Base-by-base conservation (phyloP, 176 grass and related monocot genomes). In the Paspalum notatum region DNA sequence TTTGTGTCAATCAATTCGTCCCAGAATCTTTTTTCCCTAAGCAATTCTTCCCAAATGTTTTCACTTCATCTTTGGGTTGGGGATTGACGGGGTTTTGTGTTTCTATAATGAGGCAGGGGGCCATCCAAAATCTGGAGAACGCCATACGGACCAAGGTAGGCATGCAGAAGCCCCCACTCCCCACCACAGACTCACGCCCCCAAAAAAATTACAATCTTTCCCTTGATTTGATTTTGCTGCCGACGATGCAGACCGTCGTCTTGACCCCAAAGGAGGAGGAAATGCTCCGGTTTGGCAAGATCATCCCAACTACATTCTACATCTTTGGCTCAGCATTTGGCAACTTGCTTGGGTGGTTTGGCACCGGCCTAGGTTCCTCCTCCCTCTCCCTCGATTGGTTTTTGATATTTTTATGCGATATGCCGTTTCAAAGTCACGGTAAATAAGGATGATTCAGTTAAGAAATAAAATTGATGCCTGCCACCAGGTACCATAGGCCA, bases 131-230 rank as follows among this genome's bases (percentile, higher is more conserved):
- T 66, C 63, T 66, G 63, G 39, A 66, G 39, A 12, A 66, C 63
- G 18, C 39, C 63, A n/a, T 66, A 39, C 18, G 63, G 39, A 66
- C 63, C 18, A 66, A 66, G 63, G 63, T 66, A 43, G 40, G 39
- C 18, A 38, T 42, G 9, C 17, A 39, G 20, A 17, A 66, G n/a
- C 20, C 39, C 39, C 63, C 38, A 6, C 15, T 20, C 2, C 38
- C 20, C 1, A 14, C 62, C 37, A 18, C 37, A n/a, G n/a, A n/a
- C n/a, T n/a, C n/a, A 9, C 17, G 13, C 22, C 21, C 52, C 62
- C 38, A 41, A 66, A 37, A 63, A 63, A 15, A 66, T 41, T 39
- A 21, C 2, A 43, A n/a, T 42, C 27, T 39, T 40, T 38, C n/a
- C 38, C 6, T 9, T 46, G 42, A 57, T 20, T 44, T 67, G 20